Percentiles rank a stretch among this genome's conserved stretches.
These are phyloP conservation scores for Tubosaeta sp. DNA, from an alignment of 768 basidiomycete genomes.

Conservation along the genomic window DNA sequence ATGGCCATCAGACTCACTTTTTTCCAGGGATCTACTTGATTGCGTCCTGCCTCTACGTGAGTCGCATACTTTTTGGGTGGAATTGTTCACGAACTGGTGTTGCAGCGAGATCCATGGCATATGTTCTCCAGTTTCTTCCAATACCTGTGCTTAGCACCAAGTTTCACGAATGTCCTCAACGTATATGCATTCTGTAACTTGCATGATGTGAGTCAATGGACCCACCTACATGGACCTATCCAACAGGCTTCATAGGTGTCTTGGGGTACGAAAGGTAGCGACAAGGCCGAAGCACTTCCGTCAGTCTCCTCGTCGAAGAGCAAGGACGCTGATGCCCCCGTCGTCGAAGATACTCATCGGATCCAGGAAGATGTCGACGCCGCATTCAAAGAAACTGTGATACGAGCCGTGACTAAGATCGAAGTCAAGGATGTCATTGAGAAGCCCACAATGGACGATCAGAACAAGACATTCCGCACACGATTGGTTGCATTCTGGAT, in stretches of 20 bases:
- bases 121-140: constrained; percentile 94
- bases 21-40: constrained; percentile 69
- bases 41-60: constrained; percentile 81
- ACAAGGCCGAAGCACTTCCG: constrained; percentile 90
- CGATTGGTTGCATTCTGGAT: constrained; percentile 83
- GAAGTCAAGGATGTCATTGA: constrained; percentile 61
- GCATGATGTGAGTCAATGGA: constrained; percentile 60
- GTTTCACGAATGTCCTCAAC: constrained; percentile 92
- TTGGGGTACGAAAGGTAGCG: constrained; percentile 94
- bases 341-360: constrained; percentile 82
- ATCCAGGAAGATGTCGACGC: constrained; percentile 87
- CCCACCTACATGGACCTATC: neutral
- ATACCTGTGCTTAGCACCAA: constrained; percentile 85
- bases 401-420: constrained; percentile 76
- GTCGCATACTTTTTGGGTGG: constrained; percentile 24
- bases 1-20: constrained; percentile 8
- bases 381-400: constrained; percentile 88
- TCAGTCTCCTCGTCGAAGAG: constrained; percentile 82
- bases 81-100: constrained; percentile 5
- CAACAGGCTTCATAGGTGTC: constrained; percentile 49
- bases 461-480: constrained; percentile 91
- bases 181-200: constrained; percentile 98
- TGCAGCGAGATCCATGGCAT: constrained; percentile 93
- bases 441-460: constrained; percentile 82
- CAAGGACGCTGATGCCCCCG: constrained; percentile 66